Base-by-base conservation (phyloP, 345 rosid genomes). In the Populus tremula region DNA sequence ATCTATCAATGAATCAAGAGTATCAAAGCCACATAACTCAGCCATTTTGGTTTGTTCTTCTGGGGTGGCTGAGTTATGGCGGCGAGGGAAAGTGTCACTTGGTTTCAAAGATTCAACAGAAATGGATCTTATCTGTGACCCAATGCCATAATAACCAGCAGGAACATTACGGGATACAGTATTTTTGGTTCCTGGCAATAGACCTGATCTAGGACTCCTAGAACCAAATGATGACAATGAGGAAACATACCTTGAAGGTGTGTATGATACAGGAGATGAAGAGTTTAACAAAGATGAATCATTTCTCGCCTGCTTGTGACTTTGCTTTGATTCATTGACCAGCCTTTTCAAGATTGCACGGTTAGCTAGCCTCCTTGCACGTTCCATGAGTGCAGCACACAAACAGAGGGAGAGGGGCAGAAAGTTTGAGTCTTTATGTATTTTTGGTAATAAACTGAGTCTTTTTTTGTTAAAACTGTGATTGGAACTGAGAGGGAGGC, bases 61-160 rank as follows among this genome's bases (percentile, higher is more conserved):
- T 0, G 92, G 95, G 63, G 95, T 92, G 2, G 97, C 94, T 0
- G 97, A 96, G 95, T 96, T 96, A 67, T 96, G 99, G 31, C 97
- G 96, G 72, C 93, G 92, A n/a, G 99, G 86, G 82, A 96, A 96
- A 73, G 92, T 91, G 64, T 96, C 98, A 59, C 89, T 80, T 1
- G 93, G 81, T 67, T 89, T 88, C 80, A 94, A 78, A 21, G 95
- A 89, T 45, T 92, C 95, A 31, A 92, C 88, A 73, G 98, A 93
- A 33, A 96, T 87, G 67, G 89, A 77, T 59, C 97, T 86, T 53
- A 82, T 84, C 82, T 89, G 91, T 29, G 91, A 85, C 33, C 84
- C 91, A 75, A 70, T 54, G 53, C 88, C 85, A 45, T 71, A 38
- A 71, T 62, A n/a, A 67, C 56, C 54, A 69, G 66, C 70, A 11